phyloP scores from a whole-genome alignment of 805 yeast species.

The Zygoascus biomembranicola region DNA sequence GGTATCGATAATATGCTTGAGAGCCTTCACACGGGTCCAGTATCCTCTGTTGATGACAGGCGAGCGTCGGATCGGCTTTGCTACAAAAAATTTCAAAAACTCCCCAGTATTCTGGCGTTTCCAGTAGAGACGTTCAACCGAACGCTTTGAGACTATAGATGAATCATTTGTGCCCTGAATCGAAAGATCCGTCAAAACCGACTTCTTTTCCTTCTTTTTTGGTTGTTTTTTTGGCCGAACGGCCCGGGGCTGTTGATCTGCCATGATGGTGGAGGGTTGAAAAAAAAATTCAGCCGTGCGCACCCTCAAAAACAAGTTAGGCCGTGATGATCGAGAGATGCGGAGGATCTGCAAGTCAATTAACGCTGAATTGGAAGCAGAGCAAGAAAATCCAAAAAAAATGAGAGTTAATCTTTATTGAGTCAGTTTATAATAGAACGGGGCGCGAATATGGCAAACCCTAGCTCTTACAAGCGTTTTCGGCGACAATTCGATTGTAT shows the following conservation, averaged over 20 bases:
- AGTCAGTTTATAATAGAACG: too few relatives aligned
- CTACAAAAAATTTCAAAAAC: slow-evolving; percentile 63
- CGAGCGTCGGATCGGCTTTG: slow-evolving; percentile 56
- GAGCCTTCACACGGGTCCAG: slow-evolving; percentile 71
- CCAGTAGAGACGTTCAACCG: slow-evolving; percentile 56
- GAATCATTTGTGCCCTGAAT: slow-evolving; percentile 83
- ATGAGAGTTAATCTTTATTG: too few relatives aligned
- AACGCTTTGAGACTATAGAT: slow-evolving; percentile 73
- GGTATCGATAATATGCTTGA: slow-evolving; percentile 39
- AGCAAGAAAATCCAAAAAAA: too few relatives aligned
- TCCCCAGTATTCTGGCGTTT: slow-evolving; percentile 11
- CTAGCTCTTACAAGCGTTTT: too few relatives aligned
- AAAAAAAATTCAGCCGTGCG: too few relatives aligned
- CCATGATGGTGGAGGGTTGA: not conserved
- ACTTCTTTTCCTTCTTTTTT: slow-evolving; percentile 8
- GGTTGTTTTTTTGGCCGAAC: not conserved
- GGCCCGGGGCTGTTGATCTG: not conserved
- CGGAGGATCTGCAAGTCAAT: too few relatives aligned
- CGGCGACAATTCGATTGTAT: too few relatives aligned
- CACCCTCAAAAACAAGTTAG: too few relatives aligned
- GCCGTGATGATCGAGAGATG: too few relatives aligned
- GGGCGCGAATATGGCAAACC: too few relatives aligned
- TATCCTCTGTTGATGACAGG: slow-evolving; percentile 80
- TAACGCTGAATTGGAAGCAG: too few relatives aligned
- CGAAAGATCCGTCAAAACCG: slow-evolving; percentile 40